These are phyloP conservation scores for Diplodia corticola DNA, from an alignment of 2,329 filamentous ascomycete genomes.

Conservation along the genomic window DNA sequence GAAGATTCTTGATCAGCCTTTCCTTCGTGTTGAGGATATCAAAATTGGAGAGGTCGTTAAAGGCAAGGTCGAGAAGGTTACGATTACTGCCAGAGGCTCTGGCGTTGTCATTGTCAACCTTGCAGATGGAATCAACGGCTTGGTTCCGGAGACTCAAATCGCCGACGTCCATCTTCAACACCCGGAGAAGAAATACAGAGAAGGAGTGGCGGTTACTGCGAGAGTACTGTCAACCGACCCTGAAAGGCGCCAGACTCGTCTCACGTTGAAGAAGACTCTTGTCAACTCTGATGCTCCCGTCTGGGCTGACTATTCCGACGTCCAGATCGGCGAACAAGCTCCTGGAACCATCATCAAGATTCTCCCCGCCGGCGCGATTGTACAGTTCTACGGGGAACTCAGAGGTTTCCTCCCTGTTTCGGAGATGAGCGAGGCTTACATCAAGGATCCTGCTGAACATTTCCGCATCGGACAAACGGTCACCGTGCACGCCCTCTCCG, in stretches of 20 bases:
- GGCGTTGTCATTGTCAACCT: constrained; percentile 80
- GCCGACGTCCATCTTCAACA: constrained; percentile 85
- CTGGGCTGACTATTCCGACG: constrained; percentile 74
- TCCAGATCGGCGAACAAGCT: constrained; percentile 72
- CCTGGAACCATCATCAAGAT: constrained; percentile 87
- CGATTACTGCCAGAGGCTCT: constrained; percentile 76
- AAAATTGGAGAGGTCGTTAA: constrained; percentile 77
- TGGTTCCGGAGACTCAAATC: constrained; percentile 85
- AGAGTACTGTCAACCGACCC: constrained; percentile 79
- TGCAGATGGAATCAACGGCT: constrained; percentile 82
- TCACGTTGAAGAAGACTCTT: constrained; percentile 92
- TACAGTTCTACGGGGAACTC: constrained; percentile 87
- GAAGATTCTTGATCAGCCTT: constrained; percentile 80
- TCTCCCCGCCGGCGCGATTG: constrained; percentile 73
- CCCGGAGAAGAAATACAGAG: constrained; percentile 93
- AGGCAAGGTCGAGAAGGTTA: constrained; percentile 79
- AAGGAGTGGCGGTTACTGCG: constrained; percentile 80
- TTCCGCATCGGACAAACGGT: constrained; percentile 91
- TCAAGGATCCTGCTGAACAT: constrained; percentile 83
- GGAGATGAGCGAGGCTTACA: constrained; percentile 98
- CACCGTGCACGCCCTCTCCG: constrained; percentile 80
- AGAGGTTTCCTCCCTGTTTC: constrained; percentile 86
- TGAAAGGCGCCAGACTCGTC: constrained; percentile 73
- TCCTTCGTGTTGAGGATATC: constrained; percentile 88
- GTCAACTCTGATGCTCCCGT: constrained; percentile 84